phyloP scores from a whole-genome alignment of 1,284 basidiomycete genomes.

The Hymenochaete sp. region DNA sequence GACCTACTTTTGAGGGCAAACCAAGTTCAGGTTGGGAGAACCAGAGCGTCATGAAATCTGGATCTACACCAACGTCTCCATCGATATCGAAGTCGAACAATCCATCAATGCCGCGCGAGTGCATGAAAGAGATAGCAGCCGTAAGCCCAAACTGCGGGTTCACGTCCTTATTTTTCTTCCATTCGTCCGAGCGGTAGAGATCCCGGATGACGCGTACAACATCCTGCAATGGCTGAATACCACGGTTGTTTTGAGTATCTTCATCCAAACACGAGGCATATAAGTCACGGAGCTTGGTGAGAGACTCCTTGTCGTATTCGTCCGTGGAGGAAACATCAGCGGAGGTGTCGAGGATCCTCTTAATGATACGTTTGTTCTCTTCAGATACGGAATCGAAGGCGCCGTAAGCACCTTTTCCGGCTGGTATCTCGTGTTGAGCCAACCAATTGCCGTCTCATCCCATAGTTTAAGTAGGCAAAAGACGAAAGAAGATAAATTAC shows the following conservation, averaged over 20 bases:
- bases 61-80: slow-evolving; percentile 86
- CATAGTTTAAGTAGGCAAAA: not conserved
- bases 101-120: slow-evolving; percentile 76
- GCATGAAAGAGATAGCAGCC: slow-evolving; percentile 77
- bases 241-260: slow-evolving; percentile 51
- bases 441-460: slow-evolving; percentile 74
- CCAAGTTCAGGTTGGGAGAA: slow-evolving; percentile 80
- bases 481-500: slow-evolving; percentile 2
- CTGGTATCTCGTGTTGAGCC: slow-evolving; percentile 70
- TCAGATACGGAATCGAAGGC: slow-evolving; percentile 53
- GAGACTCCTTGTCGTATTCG: slow-evolving; percentile 57
- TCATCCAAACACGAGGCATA: slow-evolving; percentile 84
- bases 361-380: slow-evolving; percentile 58
- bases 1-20: slow-evolving; percentile 74
- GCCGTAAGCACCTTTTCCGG: slow-evolving; percentile 68
- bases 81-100: slow-evolving; percentile 78
- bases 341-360: slow-evolving; percentile 43
- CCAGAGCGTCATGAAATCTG: slow-evolving; percentile 80
- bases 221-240: slow-evolving; percentile 51
- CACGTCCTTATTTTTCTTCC: slow-evolving; percentile 25
- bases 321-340: slow-evolving; percentile 23
- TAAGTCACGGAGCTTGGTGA: slow-evolving; percentile 72
- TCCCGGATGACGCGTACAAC: slow-evolving; percentile 48
- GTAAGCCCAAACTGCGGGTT: slow-evolving; percentile 49
- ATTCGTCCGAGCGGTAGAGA: slow-evolving; percentile 47